Base-by-base conservation (phyloP, 2,329 filamentous ascomycete genomes). In the Verticillium nonalfalfae region DNA sequence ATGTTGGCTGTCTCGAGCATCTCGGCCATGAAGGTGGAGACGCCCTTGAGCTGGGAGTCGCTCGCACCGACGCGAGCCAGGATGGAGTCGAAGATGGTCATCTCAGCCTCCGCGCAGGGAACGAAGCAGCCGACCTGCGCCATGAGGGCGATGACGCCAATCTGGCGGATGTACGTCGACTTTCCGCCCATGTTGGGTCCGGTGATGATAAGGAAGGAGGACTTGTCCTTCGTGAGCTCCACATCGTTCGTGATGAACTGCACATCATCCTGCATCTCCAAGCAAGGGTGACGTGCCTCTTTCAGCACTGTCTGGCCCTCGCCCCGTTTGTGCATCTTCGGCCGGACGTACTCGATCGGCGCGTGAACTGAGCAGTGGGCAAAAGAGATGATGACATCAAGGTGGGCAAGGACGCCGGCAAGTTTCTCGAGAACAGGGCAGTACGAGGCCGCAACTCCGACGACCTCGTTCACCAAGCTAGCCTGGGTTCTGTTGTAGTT, bases 1-100 rank as follows among this genome's bases (percentile, higher is more conserved):
- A 99, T 99, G 73, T 98, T 98, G 67, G 95, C 93, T 1, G 95
- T 99, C 74, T 99, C 95, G 26, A 99, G 85, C 95, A 99, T 99
- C 78, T 99, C 95, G 1, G 95, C 95, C 96, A 99, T 99, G 75
- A 99, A 99, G 0, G 95, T 99, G 3, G 92, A 97, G 1, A 99
- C 95, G 39, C 95, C 95, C 77, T 98, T 98, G 65, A 99, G 88
- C 75, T 98, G 95, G 7, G 91, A 96, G 76, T 99, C 96, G 68
- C 90, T 95, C 7, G 95, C 96, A 52, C 96, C 95, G 0, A 99
- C 95, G 68, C 95, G 90, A 0, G 96, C 95, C 45, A 99, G 89
- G 64, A 99, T 97, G 65, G 92, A 95, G 78, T 99, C 95, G 73
- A 97, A 99, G 62, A 99, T 93, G 15, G 91, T 96, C 55, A 99